Conservation (phyloP, 306 rosid genomes). For the Notholithocarpus densiflorus region DNA sequence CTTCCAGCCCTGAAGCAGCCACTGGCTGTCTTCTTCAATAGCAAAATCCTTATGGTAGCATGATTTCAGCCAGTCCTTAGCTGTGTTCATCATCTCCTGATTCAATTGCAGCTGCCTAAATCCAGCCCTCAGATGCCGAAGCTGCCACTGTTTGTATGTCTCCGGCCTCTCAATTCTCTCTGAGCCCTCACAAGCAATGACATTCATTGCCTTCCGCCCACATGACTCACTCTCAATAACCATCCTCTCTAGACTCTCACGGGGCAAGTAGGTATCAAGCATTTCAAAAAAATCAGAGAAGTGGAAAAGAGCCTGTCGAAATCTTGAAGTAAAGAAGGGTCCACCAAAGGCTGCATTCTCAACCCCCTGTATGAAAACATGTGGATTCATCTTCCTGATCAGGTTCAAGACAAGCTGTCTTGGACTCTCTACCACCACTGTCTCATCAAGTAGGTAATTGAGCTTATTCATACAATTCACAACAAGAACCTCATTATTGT, state of each 20-base stretch:
- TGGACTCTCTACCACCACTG: slow-evolving; percentile 34
- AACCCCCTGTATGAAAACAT: slow-evolving; percentile 25
- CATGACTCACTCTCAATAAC: slow-evolving; percentile 30
- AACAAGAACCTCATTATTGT: slow-evolving; percentile 30
- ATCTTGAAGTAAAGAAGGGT: slow-evolving; percentile 34
- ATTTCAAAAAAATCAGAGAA: slow-evolving; percentile 35
- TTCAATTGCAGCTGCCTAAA: slow-evolving; percentile 34
- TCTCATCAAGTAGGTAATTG: slow-evolving; percentile 36
- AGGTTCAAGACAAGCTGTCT: slow-evolving; percentile 28
- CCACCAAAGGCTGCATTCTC: slow-evolving; percentile 34
- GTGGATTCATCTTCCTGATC: slow-evolving; percentile 35
- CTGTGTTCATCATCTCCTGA: slow-evolving; percentile 23
- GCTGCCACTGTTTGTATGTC: slow-evolving; percentile 36
- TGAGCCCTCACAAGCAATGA: slow-evolving; percentile 39
- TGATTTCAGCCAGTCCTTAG: slow-evolving; percentile 21
- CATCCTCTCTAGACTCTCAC: slow-evolving; percentile 29
- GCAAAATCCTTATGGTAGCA: slow-evolving; percentile 34
- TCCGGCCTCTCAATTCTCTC: slow-evolving; percentile 43
- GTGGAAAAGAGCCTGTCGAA: slow-evolving; percentile 38
- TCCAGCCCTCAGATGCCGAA: slow-evolving; percentile 27
- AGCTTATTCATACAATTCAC: slow-evolving; percentile 26
- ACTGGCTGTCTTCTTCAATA: slow-evolving; percentile 26
- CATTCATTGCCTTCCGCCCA: slow-evolving; percentile 37
- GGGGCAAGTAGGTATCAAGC: slow-evolving; percentile 22
- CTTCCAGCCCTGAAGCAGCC: slow-evolving; percentile 44